A percentile compares a stretch with the other conserved stretches of the same genome.
Evolutionary conservation across 148 eudicot species (phyloP).

Genomic region (Fallopia convolvulus): DNA sequence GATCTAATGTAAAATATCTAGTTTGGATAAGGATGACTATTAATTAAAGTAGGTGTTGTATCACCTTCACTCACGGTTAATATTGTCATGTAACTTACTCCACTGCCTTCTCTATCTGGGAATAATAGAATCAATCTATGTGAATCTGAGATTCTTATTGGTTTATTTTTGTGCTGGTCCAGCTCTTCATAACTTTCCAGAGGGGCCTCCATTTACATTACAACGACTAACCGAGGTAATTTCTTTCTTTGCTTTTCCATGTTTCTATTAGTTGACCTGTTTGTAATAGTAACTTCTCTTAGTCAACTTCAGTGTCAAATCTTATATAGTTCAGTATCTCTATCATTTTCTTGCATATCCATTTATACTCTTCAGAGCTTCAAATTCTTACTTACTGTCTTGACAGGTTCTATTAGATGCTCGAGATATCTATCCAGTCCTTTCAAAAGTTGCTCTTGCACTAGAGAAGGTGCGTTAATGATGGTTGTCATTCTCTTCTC

Average conservation of each 20-base stretch:
- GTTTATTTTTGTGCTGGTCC: slow-evolving; percentile 18
- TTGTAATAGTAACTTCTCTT: too few species aligned
- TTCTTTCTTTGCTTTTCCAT: background rate
- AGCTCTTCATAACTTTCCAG: slow-evolving; percentile 68
- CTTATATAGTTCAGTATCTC: background rate
- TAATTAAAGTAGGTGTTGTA: too few species aligned
- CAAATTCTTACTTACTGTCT: background rate
- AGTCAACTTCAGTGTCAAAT: background rate
- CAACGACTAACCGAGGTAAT: slow-evolving; percentile 89
- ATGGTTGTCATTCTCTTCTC: background rate
- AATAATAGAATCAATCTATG: background rate
- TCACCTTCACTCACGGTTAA: background rate
- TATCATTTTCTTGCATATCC: background rate
- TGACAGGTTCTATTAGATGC: slow-evolving; percentile 62
- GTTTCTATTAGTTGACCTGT: background rate
- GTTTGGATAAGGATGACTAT: too few species aligned
- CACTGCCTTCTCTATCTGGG: background rate
- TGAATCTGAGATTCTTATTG: background rate
- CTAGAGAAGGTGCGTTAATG: slow-evolving; percentile 59
- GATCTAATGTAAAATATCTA: too few species aligned
- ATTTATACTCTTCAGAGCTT: slow-evolving; percentile 7
- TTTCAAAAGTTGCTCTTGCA: slow-evolving; percentile 78
- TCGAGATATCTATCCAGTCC: slow-evolving; percentile 59
- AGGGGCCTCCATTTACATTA: slow-evolving; percentile 90
- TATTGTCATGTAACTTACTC: background rate